Evolutionary conservation across 2,329 filamentous ascomycete species (phyloP).

Genomic region (Sarocladium brachiariae): DNA sequence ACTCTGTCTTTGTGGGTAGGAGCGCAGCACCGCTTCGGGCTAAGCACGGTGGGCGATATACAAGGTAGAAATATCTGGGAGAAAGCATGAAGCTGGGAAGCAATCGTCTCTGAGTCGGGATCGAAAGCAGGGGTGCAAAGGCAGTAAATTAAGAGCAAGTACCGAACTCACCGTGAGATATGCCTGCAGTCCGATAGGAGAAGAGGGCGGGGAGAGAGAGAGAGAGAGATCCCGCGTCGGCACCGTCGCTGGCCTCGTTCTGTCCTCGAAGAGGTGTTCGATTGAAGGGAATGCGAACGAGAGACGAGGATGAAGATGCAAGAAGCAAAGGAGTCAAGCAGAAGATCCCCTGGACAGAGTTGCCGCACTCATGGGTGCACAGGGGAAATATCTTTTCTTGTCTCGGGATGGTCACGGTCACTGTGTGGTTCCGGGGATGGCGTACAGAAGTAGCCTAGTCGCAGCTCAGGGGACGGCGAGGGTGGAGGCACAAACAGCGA

Average conservation of each 20-base stretch:
- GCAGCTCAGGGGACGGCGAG: conserved; percentile 6
- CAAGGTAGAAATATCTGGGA: no score
- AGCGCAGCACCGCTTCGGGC: no score
- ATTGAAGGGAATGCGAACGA: not conserved
- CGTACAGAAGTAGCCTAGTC: conserved; percentile 8
- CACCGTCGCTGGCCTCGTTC: no score
- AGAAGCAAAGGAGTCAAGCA: conserved; percentile 6
- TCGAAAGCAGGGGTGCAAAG: no score
- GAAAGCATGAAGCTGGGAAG: no score
- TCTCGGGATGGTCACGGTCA: conserved; percentile 8
- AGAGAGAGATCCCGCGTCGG: no score
- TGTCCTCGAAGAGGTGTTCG: no score
- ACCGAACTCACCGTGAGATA: not conserved
- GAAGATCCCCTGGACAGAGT: not conserved
- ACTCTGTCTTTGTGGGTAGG: no score
- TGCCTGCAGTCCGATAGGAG: not conserved
- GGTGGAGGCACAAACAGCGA: conserved; percentile 3
- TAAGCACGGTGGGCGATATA: no score
- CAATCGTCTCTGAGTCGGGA: no score
- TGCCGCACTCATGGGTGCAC: not conserved
- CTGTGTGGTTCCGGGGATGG: conserved; percentile 7
- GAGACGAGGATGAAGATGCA: not conserved
- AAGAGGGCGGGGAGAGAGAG: not conserved
- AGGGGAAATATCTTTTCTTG: conserved; percentile 8
- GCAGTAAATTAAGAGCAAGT: not conserved